Evolutionary conservation across 2,329 filamentous ascomycete genomes (phyloP), one percentile per base, ranked within the genome.

Genomic region (Didymella exigua): DNA sequence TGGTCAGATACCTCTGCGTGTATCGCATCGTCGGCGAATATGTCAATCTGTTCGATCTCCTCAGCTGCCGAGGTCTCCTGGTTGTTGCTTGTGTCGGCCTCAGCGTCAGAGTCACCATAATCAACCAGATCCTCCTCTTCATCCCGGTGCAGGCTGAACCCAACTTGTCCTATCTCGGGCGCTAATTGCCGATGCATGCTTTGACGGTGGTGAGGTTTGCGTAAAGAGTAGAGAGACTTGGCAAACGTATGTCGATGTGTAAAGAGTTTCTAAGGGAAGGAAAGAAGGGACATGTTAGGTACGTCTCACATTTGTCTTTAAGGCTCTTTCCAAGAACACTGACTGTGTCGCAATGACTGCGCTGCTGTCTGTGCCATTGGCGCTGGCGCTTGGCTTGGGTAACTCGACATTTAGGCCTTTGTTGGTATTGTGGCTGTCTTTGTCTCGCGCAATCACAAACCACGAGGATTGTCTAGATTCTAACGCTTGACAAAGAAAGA

Each of bases 71-170:
- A 6, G 4, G n/a, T 8, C 5, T 23, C 34, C 1, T 7, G 18
- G 9, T 21, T 24, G 18, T 38, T 10, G n/a, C 4, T 14, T 13
- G 7, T 18, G 13, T 31, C 16, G 9, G 6, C 36, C 7, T 55
- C 40, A 4, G 36, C 33, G 5, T 56, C 46, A 3, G 30, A 40
- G 14, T 56, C 53, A 8, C 31, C 47, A 11, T 56, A 47, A 21
- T 51, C 53, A 11, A 51, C 24, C 10, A 51, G 19, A 24, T 56
- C 53, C 9, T 51, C 47, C 9, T 42, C 42, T 18, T 42, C 29
- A 2, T 27, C 36, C 19, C 36, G 33, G 16, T 42, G 16, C 6
- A 53, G 23, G 8, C 36, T 24, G 27, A 1, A 8, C 9, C n/a
- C 1, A 1, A 18, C 9, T 5, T 3, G 9, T 0, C 23, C 4